Evolutionary conservation across 1,284 basidiomycete species (phyloP).

Genomic region (Trichosporon faecale): DNA sequence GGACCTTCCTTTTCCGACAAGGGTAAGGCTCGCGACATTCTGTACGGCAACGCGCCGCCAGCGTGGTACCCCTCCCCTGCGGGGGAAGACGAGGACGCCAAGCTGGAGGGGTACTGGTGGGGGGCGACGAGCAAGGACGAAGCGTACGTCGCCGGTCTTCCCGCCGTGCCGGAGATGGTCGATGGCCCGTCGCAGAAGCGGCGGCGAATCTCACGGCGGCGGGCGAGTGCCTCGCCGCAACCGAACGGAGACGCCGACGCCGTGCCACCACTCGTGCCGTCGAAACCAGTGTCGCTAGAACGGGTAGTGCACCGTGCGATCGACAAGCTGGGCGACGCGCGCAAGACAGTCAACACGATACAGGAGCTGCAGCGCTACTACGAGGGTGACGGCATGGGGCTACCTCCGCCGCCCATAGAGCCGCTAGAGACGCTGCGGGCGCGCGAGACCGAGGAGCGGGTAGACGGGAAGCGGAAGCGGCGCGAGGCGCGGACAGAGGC

Average conservation of each 20-base stretch:
- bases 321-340: slow-evolving; percentile 36
- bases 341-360: slow-evolving; percentile 35
- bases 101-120: slow-evolving; percentile 49
- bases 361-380: slow-evolving; percentile 41
- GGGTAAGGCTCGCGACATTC: slow-evolving; percentile 43
- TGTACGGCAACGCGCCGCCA: slow-evolving; percentile 36
- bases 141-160: slow-evolving; percentile 39
- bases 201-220: slow-evolving; percentile 14
- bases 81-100: slow-evolving; percentile 39
- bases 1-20: slow-evolving; percentile 46
- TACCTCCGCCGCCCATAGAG: slow-evolving; percentile 31
- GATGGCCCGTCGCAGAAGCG: slow-evolving; percentile 19
- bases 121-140: slow-evolving; percentile 40
- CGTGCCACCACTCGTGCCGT: slow-evolving; percentile 25
- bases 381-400: slow-evolving; percentile 40
- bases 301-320: slow-evolving; percentile 35
- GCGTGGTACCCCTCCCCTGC: slow-evolving; percentile 38
- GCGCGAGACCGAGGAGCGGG: slow-evolving; percentile 28
- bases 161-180: slow-evolving; percentile 41
- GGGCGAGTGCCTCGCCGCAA: slow-evolving; percentile 10
- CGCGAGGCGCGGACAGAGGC: slow-evolving; percentile 28
- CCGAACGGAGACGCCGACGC: slow-evolving; percentile 11
- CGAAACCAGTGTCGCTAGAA: slow-evolving; percentile 37
- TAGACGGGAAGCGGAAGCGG: slow-evolving; percentile 22
- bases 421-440: slow-evolving; percentile 27